Conservation (phyloP, 176 grass and related monocot genomes). For the Paspalum notatum region DNA sequence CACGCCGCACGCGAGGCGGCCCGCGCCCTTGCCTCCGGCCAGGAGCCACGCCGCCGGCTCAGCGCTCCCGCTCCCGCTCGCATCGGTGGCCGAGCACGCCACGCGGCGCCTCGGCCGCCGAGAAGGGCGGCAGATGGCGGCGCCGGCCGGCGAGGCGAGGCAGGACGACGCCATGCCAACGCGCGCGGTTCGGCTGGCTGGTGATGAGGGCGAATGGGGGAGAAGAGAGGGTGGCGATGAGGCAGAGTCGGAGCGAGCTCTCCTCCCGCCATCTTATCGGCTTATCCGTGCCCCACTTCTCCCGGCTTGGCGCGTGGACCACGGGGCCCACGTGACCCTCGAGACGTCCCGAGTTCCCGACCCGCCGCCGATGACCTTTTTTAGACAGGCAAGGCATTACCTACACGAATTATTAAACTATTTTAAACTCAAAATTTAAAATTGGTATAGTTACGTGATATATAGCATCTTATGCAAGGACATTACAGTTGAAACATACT, state of each 20-base stretch:
- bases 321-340: constrained; percentile 15
- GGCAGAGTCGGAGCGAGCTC: background rate
- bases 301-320: constrained; percentile 22
- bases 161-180: constrained; percentile 46
- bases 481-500: too few species aligned
- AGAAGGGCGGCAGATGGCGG: constrained; percentile 3
- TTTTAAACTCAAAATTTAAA: too few species aligned
- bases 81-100: constrained; percentile 36
- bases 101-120: constrained; percentile 36
- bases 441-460: too few species aligned
- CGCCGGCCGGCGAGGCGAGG: constrained; percentile 44
- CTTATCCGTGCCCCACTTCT: constrained; percentile 37
- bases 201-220: background rate
- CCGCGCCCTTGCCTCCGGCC: constrained; percentile 32
- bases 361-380: background rate
- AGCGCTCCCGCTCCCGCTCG: background rate
- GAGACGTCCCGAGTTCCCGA: background rate
- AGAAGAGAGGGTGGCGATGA: constrained; percentile 26
- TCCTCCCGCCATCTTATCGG: constrained; percentile 33
- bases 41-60: background rate
- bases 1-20: constrained; percentile 72
- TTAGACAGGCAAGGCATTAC: background rate
- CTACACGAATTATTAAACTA: too few species aligned
- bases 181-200: background rate
- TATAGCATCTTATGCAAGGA: too few species aligned